Base-by-base conservation (phyloP, 805 yeast species). In the Candida morakotiae region DNA sequence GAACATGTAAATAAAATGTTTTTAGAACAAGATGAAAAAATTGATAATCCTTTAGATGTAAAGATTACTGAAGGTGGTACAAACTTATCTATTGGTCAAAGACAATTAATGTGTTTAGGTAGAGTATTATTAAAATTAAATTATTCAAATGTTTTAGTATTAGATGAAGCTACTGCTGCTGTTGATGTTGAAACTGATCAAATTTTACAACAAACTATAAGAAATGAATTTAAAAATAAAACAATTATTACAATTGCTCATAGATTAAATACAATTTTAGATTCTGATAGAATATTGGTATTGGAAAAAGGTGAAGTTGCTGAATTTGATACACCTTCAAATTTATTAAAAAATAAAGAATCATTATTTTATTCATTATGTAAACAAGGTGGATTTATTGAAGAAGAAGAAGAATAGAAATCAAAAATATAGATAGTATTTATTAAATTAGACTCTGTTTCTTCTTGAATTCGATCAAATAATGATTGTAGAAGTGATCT, bases 161-260 rank as follows among this genome's bases (percentile, higher is more conserved):
- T 85, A 51, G 95, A 85, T 59, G 95, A 85, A 60, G 94, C 94
- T 9, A 85, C 95, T 2, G 93, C 95, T 4, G 88, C 91, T 5
- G 93, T 85, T 35, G 95, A 85, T 60, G 89, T 84, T 25, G 87
- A 83, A 53, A 85, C 95, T 2, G 95, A 85, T 59, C 65, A 77
- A 43, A 73, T 84, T 38, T 71, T 85, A 36, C 94, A 85, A 63
- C 77, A 81, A 43, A 85, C 95, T 1, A 85, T 85, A 35, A 72
- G 93, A 60, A 62, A 71, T 1, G 87, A 84, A 28, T 85, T 85
- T 53, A 75, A 77, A 45, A 82, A 83, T 37, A 73, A 88, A 57
- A 85, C 94, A 0, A 85, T 85, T 48, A 65, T 85, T 47, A 85
- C 94, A 1, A 85, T 85, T 64, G 95, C 95, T 1, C 95, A 85